Evolutionary conservation across 176 grass and related monocot genomes (phyloP).

Genomic region (Raddia guianensis): DNA sequence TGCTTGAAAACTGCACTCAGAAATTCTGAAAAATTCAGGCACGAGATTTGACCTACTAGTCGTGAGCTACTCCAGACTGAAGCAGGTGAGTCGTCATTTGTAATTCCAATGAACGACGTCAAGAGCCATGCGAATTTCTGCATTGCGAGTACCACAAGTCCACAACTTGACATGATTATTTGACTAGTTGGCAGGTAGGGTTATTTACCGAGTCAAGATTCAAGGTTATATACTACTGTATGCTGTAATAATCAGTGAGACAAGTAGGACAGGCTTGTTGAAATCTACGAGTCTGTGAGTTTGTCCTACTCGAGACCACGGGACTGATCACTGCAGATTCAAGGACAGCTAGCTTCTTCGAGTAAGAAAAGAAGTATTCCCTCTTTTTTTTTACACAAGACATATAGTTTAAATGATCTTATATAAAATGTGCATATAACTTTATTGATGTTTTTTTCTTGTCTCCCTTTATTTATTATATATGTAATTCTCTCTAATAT

Average conservation of each 20-base stretch:
- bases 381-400: too few species aligned
- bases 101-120: slow-evolving; percentile 15
- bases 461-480: too few species aligned
- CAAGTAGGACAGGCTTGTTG: background rate
- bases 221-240: background rate
- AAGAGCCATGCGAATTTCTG: background rate
- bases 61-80: background rate
- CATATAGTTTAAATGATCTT: too few species aligned
- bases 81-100: background rate
- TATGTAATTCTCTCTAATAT: too few species aligned
- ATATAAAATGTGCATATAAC: too few species aligned
- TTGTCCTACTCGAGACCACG: background rate
- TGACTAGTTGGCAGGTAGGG: background rate
- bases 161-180: background rate
- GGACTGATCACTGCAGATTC: background rate
- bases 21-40: slow-evolving; percentile 14
- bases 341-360: background rate
- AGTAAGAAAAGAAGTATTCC: too few species aligned
- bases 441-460: too few species aligned
- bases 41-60: slow-evolving; percentile 22
- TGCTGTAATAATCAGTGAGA: background rate
- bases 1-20: background rate
- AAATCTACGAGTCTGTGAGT: background rate
- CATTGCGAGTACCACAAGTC: slow-evolving; percentile 1
- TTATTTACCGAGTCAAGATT: slow-evolving; percentile 28